Conservation (phyloP, 1,139 yeast genomes). For the Debaryomycetaceae sp. region DNA sequence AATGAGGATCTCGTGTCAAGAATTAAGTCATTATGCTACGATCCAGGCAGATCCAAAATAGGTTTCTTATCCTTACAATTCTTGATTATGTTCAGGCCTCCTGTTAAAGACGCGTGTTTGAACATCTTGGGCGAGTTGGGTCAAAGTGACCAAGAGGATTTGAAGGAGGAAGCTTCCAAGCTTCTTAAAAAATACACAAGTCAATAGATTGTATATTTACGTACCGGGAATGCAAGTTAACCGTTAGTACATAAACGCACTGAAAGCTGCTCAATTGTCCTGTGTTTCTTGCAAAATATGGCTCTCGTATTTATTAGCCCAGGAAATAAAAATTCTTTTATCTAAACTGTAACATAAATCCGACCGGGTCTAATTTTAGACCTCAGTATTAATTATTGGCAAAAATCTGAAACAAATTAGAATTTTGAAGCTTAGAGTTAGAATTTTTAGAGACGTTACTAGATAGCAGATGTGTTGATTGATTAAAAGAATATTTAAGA, state of each 20-base stretch:
- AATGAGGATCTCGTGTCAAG: conserved; percentile 57
- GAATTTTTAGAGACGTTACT: not conserved
- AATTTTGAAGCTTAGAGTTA: not conserved
- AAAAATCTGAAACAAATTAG: conserved; percentile 1
- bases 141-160: conserved; percentile 48
- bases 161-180: conserved; percentile 52
- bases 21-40: conserved; percentile 73
- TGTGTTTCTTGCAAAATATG: no score
- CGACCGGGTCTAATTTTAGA: no score
- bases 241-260: no score
- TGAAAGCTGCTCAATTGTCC: no score
- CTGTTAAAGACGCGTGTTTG: conserved; percentile 64
- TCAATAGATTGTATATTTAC: not conserved
- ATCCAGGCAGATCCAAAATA: conserved; percentile 75
- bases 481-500: no score
- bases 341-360: no score
- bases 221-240: not conserved
- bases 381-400: not conserved
- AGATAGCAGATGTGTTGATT: not conserved
- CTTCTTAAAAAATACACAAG: conserved; percentile 46
- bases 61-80: conserved; percentile 83
- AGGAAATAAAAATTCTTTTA: no score
- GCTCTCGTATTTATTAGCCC: no score
- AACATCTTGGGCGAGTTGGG: conserved; percentile 60
- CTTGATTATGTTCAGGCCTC: conserved; percentile 87